These are phyloP conservation scores for Wallacemonas collosoma DNA, from an alignment of 208 protist genomes.

Conservation along the genomic window DNA sequence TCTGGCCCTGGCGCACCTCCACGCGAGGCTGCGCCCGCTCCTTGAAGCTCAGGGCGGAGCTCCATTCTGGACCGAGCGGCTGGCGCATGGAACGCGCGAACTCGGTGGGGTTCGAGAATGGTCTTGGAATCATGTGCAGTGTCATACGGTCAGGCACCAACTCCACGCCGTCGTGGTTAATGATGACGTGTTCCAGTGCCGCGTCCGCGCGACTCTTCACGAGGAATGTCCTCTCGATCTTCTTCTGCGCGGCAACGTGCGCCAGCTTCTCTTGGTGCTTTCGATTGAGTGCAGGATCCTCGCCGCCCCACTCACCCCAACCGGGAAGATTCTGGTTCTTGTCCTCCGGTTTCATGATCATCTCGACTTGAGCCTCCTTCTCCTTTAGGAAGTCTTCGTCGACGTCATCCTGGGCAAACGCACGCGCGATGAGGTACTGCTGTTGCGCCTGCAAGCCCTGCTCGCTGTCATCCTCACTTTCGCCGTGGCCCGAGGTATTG, in stretches of 20 bases:
- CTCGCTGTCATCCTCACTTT: constrained; percentile 17
- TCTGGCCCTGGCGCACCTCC: constrained; percentile 79
- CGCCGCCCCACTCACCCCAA: constrained; percentile 94
- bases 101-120: constrained; percentile 90
- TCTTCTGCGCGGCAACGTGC: constrained; percentile 49
- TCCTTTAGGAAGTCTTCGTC: constrained; percentile 91
- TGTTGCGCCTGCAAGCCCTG: constrained; percentile 61
- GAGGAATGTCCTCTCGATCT: constrained; percentile 80
- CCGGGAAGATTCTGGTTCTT: constrained; percentile 85
- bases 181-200: constrained; percentile 90
- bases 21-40: constrained; percentile 82
- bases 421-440: constrained; percentile 89
- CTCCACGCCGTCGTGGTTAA: constrained; percentile 93
- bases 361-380: constrained; percentile 86
- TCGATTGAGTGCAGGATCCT: constrained; percentile 77
- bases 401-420: constrained; percentile 90
- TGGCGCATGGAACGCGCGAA: constrained; percentile 91
- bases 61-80: constrained; percentile 90
- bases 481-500: constrained; percentile 3
- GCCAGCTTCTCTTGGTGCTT: constrained; percentile 68
- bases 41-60: constrained; percentile 79
- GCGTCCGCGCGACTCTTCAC: constrained; percentile 86
- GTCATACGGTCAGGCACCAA: constrained; percentile 88
- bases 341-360: constrained; percentile 86
- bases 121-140: constrained; percentile 90